Percentiles rank a stretch among this genome's conserved stretches.
Evolutionary conservation across 2,329 filamentous ascomycete species (phyloP).

Genomic region (Trichoderma polysporum): DNA sequence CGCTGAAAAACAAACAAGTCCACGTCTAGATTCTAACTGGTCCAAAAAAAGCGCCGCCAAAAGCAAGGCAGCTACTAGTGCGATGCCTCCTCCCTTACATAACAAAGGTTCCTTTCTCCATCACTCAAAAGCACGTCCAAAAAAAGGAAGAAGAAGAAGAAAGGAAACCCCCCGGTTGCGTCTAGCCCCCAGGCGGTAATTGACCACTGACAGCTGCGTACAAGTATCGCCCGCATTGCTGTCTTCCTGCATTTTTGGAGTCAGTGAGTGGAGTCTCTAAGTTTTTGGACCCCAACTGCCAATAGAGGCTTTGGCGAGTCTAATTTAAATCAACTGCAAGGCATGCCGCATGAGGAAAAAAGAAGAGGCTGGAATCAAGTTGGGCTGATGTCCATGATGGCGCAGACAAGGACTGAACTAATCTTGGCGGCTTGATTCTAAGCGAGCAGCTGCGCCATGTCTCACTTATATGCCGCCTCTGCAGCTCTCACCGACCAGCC

Average conservation of each 20-base stretch:
- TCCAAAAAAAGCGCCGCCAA: constrained; percentile 13
- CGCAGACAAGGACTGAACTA: not conserved
- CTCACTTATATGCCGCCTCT: not conserved
- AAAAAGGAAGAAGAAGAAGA: not conserved
- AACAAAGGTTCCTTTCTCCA: not conserved
- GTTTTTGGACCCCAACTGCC: not conserved
- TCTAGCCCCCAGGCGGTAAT: not conserved
- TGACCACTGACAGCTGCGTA: not conserved
- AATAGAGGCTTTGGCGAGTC: not conserved
- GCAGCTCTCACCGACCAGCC: constrained; percentile 40
- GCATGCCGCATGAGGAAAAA: not conserved
- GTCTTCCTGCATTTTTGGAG: not conserved
- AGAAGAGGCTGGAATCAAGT: not conserved
- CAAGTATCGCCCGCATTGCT: not conserved
- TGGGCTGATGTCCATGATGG: not conserved
- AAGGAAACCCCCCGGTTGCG: not conserved
- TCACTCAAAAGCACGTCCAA: not conserved
- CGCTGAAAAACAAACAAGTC: constrained; percentile 18
- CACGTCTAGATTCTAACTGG: constrained; percentile 22
- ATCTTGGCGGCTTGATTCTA: not conserved
- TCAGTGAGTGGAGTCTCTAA: not conserved
- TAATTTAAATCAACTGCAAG: not conserved
- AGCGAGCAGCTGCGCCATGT: constrained; percentile 2
- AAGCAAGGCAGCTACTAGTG: constrained; percentile 8
- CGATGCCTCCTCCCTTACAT: constrained; percentile 10